Percentiles rank a stretch among this genome's conserved stretches.
Evolutionary conservation across 768 basidiomycete species (phyloP).

Genomic region (Hirschioporus abietinus): DNA sequence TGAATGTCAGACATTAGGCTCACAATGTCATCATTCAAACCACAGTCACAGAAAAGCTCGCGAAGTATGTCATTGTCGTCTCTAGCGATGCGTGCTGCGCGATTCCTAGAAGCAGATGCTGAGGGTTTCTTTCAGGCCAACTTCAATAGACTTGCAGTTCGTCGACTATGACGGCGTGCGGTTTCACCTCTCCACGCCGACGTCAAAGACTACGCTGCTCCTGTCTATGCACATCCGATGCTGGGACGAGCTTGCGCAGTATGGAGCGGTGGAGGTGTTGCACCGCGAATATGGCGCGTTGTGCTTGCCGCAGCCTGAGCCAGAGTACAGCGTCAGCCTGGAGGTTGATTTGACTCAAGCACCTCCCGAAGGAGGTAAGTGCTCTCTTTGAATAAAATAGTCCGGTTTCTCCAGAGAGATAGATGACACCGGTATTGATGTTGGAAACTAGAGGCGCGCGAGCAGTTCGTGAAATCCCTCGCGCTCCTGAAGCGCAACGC

Average conservation of each 20-base stretch:
- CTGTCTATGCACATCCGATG: conserved; percentile 97
- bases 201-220: conserved; percentile 73
- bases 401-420: neutral
- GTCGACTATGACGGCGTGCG: conserved; percentile 97
- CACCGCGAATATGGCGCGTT: conserved; percentile 77
- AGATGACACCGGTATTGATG: neutral
- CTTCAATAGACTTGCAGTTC: conserved; percentile 89
- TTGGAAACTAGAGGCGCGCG: conserved; percentile 60
- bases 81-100: conserved; percentile 8
- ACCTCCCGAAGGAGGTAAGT: conserved; percentile 74
- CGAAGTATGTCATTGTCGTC: conserved; percentile 53
- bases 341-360: conserved; percentile 83
- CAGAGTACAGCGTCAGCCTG: conserved; percentile 86
- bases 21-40: conserved; percentile 92
- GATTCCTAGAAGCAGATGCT: conserved; percentile 15
- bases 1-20: conserved; percentile 34
- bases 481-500: conserved; percentile 90
- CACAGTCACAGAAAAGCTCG: conserved; percentile 79
- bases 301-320: conserved; percentile 63
- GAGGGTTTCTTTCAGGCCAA: conserved; percentile 51
- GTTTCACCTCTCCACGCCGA: conserved; percentile 87
- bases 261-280: conserved; percentile 79
- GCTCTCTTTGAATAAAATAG: too few relatives aligned
- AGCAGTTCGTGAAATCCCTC: conserved; percentile 73
- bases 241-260: conserved; percentile 88